Evolutionary conservation across 345 rosid species (phyloP), one percentile per base, ranked within the genome.

Genomic region (Gossypium arboreum): DNA sequence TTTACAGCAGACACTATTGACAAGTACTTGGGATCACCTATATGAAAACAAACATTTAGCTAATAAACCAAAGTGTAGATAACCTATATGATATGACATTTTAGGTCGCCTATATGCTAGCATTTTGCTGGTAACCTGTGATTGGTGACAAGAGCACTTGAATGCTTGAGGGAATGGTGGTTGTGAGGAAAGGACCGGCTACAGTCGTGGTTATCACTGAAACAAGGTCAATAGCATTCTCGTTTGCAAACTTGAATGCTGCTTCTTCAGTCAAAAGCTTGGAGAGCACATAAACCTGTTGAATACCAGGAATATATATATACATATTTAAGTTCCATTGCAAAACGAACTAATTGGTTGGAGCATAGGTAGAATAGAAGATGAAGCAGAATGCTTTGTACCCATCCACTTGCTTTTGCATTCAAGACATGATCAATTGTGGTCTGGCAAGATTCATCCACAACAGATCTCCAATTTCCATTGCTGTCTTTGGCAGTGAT

Each of bases 381-480:
- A 25, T 7, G 73, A 51, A 47, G 22, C 56, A 34, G 17, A 60
- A 60, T 59, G 41, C 55, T 45, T 51, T 85, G 34, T 61, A 94
- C 96, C 98, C 98, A 92, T 85, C 98, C 97, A 55, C 84, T 84
- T 76, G 93, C 82, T 89, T 87, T 89, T 51, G 80, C 78, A 24
- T 81, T 80, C 85, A 86, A 82, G 57, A 89, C 88, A 79, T 77
- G 83, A 61, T 86, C 85, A 48, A 80, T 60, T 4, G 81, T 78
- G 62, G 80, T 85, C 82, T 82, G 90, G 87, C 94, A 91, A 81
- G 88, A 82, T 79, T 94, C 97, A 78, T 92, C 97, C 4, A 89
- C 94, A 5, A 85, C 55, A 17, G 82, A 78, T 77, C 84, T 88
- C 91, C 90, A 86, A 73, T 71, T 77, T 74, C 89, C 90, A 62